Evolutionary conservation across 2,329 filamentous ascomycete species (phyloP).

Genomic region (Cordyceps cateniannulata): DNA sequence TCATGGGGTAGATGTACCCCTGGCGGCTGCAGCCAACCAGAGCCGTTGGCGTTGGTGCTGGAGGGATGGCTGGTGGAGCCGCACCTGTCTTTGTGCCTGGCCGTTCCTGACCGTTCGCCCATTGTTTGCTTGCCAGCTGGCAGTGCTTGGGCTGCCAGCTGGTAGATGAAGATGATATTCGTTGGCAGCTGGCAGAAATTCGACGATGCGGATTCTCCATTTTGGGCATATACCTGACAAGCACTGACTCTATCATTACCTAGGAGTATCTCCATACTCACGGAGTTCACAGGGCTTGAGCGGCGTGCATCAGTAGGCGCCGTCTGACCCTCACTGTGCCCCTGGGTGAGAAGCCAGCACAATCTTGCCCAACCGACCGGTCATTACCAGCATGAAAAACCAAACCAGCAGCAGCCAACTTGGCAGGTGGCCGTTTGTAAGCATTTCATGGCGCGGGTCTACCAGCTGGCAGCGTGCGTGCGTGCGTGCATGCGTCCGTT

Average conservation of each 20-base stretch:
- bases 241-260: background rate
- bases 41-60: background rate
- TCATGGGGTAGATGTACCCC: conserved; percentile 10
- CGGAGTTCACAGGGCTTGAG: background rate
- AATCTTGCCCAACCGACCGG: background rate
- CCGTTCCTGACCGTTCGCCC: background rate
- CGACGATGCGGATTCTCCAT: too few relatives aligned
- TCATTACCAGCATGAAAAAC: background rate
- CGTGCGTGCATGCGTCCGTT: background rate
- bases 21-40: background rate
- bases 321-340: too few relatives aligned
- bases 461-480: background rate
- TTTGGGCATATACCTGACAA: background rate
- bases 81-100: background rate
- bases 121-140: background rate
- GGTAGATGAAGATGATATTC: background rate
- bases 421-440: background rate
- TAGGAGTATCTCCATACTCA: background rate
- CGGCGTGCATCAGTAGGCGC: background rate
- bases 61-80: background rate
- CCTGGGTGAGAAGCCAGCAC: background rate
- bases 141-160: background rate
- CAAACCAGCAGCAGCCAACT: background rate
- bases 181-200: too few relatives aligned
- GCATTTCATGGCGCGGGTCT: background rate